These are phyloP conservation scores for Oenanthe javanica DNA, from an alignment of 140 eudicot species.

Conservation along the genomic window DNA sequence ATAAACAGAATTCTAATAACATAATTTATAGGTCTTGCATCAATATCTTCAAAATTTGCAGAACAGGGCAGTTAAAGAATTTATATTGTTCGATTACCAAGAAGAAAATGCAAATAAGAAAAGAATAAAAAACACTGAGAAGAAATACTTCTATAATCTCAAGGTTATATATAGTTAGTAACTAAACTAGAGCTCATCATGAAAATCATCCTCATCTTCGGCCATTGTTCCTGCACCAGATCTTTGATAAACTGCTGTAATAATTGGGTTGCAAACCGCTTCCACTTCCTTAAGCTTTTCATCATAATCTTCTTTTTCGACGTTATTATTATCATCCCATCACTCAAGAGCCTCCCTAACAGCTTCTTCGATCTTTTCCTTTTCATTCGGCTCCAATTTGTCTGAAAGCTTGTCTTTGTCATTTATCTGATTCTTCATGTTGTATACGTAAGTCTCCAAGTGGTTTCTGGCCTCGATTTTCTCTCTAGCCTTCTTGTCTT, in stretches of 20 bases:
- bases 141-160: neutral
- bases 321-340: neutral
- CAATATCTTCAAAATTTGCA: neutral
- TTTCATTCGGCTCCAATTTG: neutral
- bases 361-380: constrained; percentile 5
- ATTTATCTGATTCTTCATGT: constrained; percentile 9
- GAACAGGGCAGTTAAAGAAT: neutral
- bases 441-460: neutral
- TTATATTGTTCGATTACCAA: neutral
- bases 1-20: neutral
- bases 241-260: neutral
- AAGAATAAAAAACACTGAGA: neutral
- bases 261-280: constrained; percentile 3
- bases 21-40: neutral
- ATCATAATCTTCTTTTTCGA: constrained; percentile 3
- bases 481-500: neutral
- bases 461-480: neutral
- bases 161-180: neutral
- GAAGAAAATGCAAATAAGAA: neutral
- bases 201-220: neutral
- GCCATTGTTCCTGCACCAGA: neutral
- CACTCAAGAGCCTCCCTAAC: constrained; percentile 4
- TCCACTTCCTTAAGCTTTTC: constrained; percentile 5
- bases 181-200: constrained; percentile 2
- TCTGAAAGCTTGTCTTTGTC: constrained; percentile 10